phyloP scores from a whole-genome alignment of 306 rosid genomes.

The Senna siamea region DNA sequence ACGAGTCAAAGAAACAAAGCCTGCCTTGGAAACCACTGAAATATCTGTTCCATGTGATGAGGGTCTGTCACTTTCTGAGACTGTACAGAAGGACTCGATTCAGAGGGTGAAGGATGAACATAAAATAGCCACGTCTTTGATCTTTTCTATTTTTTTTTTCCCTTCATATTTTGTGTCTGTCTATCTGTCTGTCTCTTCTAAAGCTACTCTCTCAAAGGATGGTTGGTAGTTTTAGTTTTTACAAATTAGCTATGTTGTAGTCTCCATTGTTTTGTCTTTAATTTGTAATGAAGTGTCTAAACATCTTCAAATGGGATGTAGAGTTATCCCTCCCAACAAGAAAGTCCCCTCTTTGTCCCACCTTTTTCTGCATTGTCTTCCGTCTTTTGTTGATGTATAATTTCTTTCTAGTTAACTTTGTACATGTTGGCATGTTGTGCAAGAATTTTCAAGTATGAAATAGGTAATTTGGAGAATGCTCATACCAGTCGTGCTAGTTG shows the following conservation, averaged over 20 bases:
- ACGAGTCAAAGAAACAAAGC: not conserved
- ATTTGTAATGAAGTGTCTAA: not conserved
- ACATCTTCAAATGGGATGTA: slow-evolving; percentile 19
- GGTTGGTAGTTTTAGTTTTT: not conserved
- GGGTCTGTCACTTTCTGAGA: slow-evolving; percentile 23
- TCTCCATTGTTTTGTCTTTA: slow-evolving; percentile 5
- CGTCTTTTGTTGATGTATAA: not conserved
- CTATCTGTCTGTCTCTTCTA: not conserved
- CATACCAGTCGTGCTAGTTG: not conserved
- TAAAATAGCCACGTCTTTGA: not conserved
- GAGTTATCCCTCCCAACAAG: not conserved
- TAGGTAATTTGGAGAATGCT: not conserved
- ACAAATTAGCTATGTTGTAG: slow-evolving; percentile 23
- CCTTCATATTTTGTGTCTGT: slow-evolving; percentile 17
- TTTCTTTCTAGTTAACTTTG: slow-evolving; percentile 1
- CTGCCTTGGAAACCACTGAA: slow-evolving; percentile 21
- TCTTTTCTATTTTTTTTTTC: not conserved
- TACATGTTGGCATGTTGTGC: not conserved
- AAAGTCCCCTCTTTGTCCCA: not conserved
- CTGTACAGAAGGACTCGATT: slow-evolving; percentile 39
- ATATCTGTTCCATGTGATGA: slow-evolving; percentile 20
- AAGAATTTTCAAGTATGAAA: not conserved
- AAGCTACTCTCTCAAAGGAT: slow-evolving; percentile 7
- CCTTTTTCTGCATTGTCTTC: not conserved
- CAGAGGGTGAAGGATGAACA: slow-evolving; percentile 3